phyloP scores from a whole-genome alignment of 1,284 basidiomycete genomes.

The Sphaerobolus stellatus region DNA sequence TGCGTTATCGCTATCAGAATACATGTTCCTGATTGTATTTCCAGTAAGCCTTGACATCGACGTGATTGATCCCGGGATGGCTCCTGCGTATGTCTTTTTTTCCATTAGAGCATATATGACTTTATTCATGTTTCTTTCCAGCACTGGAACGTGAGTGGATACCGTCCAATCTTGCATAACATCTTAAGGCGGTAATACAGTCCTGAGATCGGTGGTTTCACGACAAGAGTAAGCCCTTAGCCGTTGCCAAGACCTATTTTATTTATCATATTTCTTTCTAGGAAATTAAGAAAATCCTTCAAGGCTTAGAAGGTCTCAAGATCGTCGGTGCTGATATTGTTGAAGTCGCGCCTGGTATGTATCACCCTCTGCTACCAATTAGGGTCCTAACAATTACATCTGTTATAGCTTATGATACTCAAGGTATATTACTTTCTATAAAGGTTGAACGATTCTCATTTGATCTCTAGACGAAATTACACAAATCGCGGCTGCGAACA shows the following conservation, averaged over 20 bases:
- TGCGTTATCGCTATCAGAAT: too few relatives aligned
- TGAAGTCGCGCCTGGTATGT: slow-evolving; percentile 36
- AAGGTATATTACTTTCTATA: slow-evolving; percentile 22
- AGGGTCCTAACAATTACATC: not conserved
- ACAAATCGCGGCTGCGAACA: slow-evolving; percentile 35
- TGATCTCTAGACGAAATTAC: slow-evolving; percentile 32
- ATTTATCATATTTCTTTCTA: slow-evolving; percentile 9
- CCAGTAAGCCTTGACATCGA: slow-evolving; percentile 36
- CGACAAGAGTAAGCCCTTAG: slow-evolving; percentile 30
- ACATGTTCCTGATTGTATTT: slow-evolving; percentile 7
- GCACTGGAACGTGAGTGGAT: slow-evolving; percentile 38
- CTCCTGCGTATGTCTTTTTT: slow-evolving; percentile 35
- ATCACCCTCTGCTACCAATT: not conserved
- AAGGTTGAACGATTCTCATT: not conserved
- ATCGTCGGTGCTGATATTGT: slow-evolving; percentile 42
- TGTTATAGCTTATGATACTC: slow-evolving; percentile 28
- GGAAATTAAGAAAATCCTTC: slow-evolving; percentile 42
- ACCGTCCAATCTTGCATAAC: not conserved
- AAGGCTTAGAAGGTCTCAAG: slow-evolving; percentile 37
- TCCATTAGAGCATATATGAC: not conserved
- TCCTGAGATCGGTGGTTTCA: slow-evolving; percentile 40
- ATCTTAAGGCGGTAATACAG: slow-evolving; percentile 14
- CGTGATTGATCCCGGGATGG: slow-evolving; percentile 38
- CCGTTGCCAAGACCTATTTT: not conserved
- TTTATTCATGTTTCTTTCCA: slow-evolving; percentile 7